phyloP scores from a whole-genome alignment of 192 early-diverging fungal species.

The Entomortierella lignicola region DNA sequence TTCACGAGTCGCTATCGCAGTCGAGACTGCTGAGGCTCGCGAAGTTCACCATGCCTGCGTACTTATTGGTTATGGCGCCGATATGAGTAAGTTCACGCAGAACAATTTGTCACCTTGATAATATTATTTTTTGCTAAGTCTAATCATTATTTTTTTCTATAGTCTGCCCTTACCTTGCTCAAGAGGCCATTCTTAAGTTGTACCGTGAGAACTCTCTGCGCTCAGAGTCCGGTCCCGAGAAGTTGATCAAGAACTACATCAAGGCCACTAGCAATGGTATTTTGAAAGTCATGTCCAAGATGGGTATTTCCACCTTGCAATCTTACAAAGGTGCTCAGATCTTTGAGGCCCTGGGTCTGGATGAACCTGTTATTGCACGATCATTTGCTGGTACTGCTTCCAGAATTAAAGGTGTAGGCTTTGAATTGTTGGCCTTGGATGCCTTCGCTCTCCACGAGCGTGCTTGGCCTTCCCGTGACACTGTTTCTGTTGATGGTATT shows the following conservation, averaged over 20 bases:
- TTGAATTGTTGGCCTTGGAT: conserved; percentile 85
- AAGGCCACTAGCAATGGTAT: conserved; percentile 94
- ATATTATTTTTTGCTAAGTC: not conserved
- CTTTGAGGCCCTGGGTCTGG: conserved; percentile 96
- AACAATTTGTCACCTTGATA: not conserved
- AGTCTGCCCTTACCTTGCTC: conserved; percentile 92
- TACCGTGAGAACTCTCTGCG: conserved; percentile 83
- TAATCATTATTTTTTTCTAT: not conserved
- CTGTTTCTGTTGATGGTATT: conserved; percentile 73
- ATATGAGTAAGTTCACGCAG: conserved; percentile 68
- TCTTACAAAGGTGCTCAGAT: conserved; percentile 99
- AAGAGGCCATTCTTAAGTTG: conserved; percentile 91
- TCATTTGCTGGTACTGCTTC: conserved; percentile 98
- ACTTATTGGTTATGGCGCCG: conserved; percentile 94
- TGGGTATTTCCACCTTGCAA: conserved; percentile 98
- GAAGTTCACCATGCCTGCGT: conserved; percentile 98
- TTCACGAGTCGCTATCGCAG: conserved; percentile 85
- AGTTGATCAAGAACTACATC: conserved; percentile 86
- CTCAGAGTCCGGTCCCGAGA: conserved; percentile 68
- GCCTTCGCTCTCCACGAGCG: conserved; percentile 86
- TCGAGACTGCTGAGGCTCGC: conserved; percentile 94
- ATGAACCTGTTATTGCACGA: conserved; percentile 83
- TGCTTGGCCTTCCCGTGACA: conserved; percentile 83
- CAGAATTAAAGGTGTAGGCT: conserved; percentile 88
- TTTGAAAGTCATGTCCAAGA: conserved; percentile 99